Evolutionary conservation across 257 asterid genomes (phyloP).

Genomic region (Plantago ovata): DNA sequence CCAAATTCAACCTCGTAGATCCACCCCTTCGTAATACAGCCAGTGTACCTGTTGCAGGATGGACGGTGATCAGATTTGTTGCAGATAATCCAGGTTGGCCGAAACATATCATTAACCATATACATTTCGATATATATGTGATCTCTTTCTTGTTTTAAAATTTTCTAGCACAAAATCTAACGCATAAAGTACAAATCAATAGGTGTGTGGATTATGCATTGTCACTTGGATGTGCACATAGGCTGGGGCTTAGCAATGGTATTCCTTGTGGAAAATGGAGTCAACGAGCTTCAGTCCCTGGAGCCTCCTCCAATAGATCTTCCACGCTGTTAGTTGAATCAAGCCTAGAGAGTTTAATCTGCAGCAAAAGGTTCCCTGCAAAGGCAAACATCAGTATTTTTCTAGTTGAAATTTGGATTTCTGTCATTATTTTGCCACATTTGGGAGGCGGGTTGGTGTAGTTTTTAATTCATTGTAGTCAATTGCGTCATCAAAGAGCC

Average conservation of each 20-base stretch:
- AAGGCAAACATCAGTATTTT: too few relatives aligned
- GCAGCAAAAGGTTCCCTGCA: too few relatives aligned
- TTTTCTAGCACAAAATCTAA: background rate
- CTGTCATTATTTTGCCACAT: too few relatives aligned
- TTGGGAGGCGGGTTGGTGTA: too few relatives aligned
- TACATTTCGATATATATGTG: too few relatives aligned
- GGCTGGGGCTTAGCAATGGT: slow-evolving; percentile 83
- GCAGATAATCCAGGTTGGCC: slow-evolving; percentile 17
- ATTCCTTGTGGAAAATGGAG: slow-evolving; percentile 76
- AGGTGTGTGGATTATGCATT: slow-evolving; percentile 75
- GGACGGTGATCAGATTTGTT: slow-evolving; percentile 17
- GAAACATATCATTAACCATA: background rate
- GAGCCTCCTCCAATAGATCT: slow-evolving; percentile 68
- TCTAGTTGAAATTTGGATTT: too few relatives aligned
- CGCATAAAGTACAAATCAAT: slow-evolving; percentile 8
- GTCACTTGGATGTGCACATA: slow-evolving; percentile 39
- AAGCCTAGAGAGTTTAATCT: too few relatives aligned
- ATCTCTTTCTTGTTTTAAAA: too few relatives aligned
- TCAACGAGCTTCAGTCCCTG: slow-evolving; percentile 45
- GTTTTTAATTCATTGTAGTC: too few relatives aligned
- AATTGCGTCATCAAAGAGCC: too few relatives aligned
- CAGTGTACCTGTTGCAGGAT: slow-evolving; percentile 17
- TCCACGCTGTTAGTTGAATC: slow-evolving; percentile 52
- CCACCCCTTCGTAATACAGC: slow-evolving; percentile 20
- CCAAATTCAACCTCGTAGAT: slow-evolving; percentile 53